Conservation (phyloP, 2,329 filamentous ascomycete species). For the Sporothrix humicola region DNA sequence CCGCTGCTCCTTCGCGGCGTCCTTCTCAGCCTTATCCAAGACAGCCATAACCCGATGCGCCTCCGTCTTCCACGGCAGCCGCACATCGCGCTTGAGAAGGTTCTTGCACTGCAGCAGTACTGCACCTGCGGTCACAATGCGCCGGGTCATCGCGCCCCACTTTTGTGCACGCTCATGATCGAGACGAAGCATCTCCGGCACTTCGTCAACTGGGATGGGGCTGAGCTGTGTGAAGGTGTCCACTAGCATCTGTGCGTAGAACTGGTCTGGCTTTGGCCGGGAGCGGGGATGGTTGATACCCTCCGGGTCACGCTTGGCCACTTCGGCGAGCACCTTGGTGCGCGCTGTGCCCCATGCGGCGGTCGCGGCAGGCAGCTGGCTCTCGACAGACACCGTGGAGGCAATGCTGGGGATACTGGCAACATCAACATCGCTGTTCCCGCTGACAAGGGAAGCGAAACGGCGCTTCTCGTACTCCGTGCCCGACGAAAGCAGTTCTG, state of each 20-base stretch:
- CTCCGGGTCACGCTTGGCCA: slow-evolving; percentile 71
- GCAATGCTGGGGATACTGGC: slow-evolving; percentile 61
- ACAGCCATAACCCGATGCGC: slow-evolving; percentile 72
- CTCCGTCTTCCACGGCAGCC: slow-evolving; percentile 77
- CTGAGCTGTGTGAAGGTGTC: slow-evolving; percentile 72
- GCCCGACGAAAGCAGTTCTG: slow-evolving; percentile 72
- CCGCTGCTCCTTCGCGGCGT: slow-evolving; percentile 45
- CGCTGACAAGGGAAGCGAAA: slow-evolving; percentile 67
- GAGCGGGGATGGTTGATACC: slow-evolving; percentile 66
- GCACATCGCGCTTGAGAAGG: slow-evolving; percentile 78
- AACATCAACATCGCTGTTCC: not conserved
- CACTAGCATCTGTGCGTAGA: slow-evolving; percentile 77
- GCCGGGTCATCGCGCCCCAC: slow-evolving; percentile 62
- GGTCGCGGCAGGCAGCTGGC: slow-evolving; percentile 61
- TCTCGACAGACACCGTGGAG: slow-evolving; percentile 46
- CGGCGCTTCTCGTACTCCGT: slow-evolving; percentile 74
- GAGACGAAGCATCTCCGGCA: slow-evolving; percentile 76
- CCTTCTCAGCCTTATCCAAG: slow-evolving; percentile 58
- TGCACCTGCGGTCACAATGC: slow-evolving; percentile 74
- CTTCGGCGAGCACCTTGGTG: slow-evolving; percentile 68
- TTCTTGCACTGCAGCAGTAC: slow-evolving; percentile 83
- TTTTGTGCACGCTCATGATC: slow-evolving; percentile 68
- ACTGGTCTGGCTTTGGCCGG: slow-evolving; percentile 69
- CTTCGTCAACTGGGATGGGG: slow-evolving; percentile 55
- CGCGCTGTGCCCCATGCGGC: slow-evolving; percentile 70